phyloP scores from a whole-genome alignment of 1,284 basidiomycete genomes.

The Ustilago vetiveriae region DNA sequence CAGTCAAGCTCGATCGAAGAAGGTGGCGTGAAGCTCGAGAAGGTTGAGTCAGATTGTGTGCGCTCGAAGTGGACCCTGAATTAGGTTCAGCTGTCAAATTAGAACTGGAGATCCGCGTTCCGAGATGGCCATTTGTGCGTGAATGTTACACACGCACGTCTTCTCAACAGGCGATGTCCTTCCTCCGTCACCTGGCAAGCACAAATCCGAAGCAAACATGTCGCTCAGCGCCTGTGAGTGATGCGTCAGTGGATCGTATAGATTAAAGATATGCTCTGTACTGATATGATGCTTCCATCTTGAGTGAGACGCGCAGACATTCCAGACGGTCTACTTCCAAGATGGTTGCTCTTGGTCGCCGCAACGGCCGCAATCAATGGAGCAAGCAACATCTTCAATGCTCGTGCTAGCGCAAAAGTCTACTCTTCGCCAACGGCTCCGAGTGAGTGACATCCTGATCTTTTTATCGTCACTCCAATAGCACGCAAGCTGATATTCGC shows the following conservation, averaged over 20 bases:
- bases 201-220: constrained; percentile 2
- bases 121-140: constrained; percentile 10
- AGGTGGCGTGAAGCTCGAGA: not conserved
- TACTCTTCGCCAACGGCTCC: constrained; percentile 51
- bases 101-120: constrained; percentile 35
- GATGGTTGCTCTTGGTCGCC: constrained; percentile 62
- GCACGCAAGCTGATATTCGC: not conserved
- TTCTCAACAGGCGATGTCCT: not conserved
- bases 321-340: constrained; percentile 48
- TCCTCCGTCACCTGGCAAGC: not conserved
- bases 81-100: constrained; percentile 14
- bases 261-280: too few species aligned
- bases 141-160: not conserved
- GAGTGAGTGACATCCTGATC: constrained; percentile 13
- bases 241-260: not conserved
- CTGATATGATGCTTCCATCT: too few species aligned
- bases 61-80: constrained; percentile 26
- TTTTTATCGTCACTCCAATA: too few species aligned
- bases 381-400: constrained; percentile 55
- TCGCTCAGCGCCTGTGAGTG: constrained; percentile 30
- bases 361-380: constrained; percentile 57
- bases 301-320: constrained; percentile 34
- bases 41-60: not conserved
- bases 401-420: constrained; percentile 56
- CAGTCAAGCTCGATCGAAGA: not conserved